Percentiles rank a stretch among this genome's conserved stretches.
These are phyloP conservation scores for Prunus fruticosa DNA, from an alignment of 306 rosid species.

Conservation along the genomic window DNA sequence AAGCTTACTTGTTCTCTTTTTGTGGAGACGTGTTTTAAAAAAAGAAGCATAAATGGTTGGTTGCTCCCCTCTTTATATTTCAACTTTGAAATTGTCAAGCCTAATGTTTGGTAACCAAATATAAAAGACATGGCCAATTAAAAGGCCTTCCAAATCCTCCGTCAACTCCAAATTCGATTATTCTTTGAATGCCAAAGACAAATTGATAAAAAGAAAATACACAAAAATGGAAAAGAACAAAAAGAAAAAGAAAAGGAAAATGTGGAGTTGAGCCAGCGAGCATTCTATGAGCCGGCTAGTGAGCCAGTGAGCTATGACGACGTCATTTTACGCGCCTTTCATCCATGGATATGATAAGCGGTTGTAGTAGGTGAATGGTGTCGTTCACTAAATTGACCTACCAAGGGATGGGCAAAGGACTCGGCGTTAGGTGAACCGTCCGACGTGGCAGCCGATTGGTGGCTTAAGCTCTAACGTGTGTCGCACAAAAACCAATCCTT, in stretches of 20 bases:
- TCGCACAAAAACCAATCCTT: not conserved
- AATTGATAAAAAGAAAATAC: not conserved
- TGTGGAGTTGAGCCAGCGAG: not conserved
- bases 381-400: slow-evolving; percentile 1
- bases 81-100: not conserved
- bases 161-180: not conserved
- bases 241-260: not conserved
- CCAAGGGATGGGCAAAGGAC: not conserved
- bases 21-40: no score
- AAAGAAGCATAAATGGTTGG: not conserved
- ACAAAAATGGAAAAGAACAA: not conserved
- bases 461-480: slow-evolving; percentile 11
- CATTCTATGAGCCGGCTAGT: not conserved
- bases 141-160: not conserved
- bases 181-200: not conserved
- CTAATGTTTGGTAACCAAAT: slow-evolving; percentile 5
- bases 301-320: not conserved
- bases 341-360: not conserved
- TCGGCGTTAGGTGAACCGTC: slow-evolving; percentile 23
- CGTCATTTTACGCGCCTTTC: not conserved
- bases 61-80: not conserved
- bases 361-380: slow-evolving; percentile 21
- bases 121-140: no score
- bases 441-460: slow-evolving; percentile 13
- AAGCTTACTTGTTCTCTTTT: no score